Percentiles rank a stretch among this genome's conserved stretches.
Evolutionary conservation across 108 stramenopile genomes (phyloP).

Genomic region (Cyclostephanos tholiformis): DNA sequence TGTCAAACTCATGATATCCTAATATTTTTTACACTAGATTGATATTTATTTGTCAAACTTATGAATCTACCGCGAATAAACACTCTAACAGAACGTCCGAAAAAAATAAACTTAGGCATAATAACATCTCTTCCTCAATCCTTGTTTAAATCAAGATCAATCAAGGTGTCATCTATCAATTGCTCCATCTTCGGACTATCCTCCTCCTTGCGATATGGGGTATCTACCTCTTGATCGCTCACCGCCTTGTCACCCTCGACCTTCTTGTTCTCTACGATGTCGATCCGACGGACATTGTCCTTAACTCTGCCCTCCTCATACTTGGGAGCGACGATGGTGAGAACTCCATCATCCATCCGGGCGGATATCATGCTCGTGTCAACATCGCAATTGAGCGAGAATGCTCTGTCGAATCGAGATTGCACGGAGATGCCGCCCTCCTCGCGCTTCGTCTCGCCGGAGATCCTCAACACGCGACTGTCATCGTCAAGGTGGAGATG

Average conservation of each 20-base stretch:
- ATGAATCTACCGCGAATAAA: too few species aligned
- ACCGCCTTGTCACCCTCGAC: conserved; percentile 6
- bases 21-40: too few species aligned
- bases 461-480: conserved; percentile 37
- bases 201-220: not conserved
- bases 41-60: too few species aligned
- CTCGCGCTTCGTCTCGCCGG: conserved; percentile 41
- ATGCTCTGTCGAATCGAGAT: conserved; percentile 42
- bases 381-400: conserved; percentile 34
- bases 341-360: conserved; percentile 24
- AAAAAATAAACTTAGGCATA: too few species aligned
- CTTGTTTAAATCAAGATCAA: conserved; percentile 44
- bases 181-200: not conserved
- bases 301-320: conserved; percentile 3
- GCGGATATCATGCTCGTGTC: conserved; percentile 38
- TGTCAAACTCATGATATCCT: too few species aligned
- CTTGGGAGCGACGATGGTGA: not conserved
- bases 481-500: conserved; percentile 44
- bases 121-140: not conserved
- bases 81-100: too few species aligned
- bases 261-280: conserved; percentile 36
- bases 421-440: conserved; percentile 37
- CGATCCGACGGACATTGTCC: conserved; percentile 41
- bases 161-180: conserved; percentile 22
- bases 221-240: not conserved